A percentile compares a stretch with the other conserved stretches of the same genome.
Conservation (phyloP, 1,284 basidiomycete species). For the Ustilago cynodontis region DNA sequence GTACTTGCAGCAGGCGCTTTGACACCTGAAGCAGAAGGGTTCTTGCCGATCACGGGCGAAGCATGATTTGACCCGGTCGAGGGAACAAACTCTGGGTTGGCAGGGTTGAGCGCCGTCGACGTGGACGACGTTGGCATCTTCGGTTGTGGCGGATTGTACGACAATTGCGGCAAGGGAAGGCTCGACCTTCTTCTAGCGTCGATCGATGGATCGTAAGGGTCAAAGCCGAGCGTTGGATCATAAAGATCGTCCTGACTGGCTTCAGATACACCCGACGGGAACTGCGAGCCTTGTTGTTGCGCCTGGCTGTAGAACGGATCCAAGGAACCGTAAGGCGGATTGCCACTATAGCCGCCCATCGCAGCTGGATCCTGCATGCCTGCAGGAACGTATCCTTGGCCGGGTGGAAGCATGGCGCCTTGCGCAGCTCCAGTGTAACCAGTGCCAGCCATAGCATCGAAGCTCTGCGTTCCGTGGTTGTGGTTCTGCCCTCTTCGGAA, state of each 20-base stretch:
- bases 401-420: constrained; percentile 32
- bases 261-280: constrained; percentile 40
- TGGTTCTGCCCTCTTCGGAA: constrained; percentile 37
- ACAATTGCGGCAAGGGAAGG: constrained; percentile 38
- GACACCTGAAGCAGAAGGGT: neutral
- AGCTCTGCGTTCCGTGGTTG: constrained; percentile 25
- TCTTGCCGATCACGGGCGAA: constrained; percentile 43
- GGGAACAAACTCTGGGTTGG: constrained; percentile 57
- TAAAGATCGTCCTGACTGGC: constrained; percentile 51
- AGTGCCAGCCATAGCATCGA: constrained; percentile 26
- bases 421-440: constrained; percentile 24
- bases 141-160: constrained; percentile 19
- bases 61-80: constrained; percentile 48
- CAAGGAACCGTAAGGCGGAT: constrained; percentile 15
- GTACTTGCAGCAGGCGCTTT: constrained; percentile 31
- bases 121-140: constrained; percentile 21
- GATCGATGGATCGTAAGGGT: constrained; percentile 45
- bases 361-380: constrained; percentile 30
- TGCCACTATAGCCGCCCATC: constrained; percentile 20
- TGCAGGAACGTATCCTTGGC: constrained; percentile 14
- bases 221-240: constrained; percentile 48
- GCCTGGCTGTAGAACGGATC: constrained; percentile 30
- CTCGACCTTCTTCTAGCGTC: constrained; percentile 49
- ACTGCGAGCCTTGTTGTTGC: constrained; percentile 20
- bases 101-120: constrained; percentile 45